These are phyloP conservation scores for Biscogniauxia marginata DNA, from an alignment of 2,329 filamentous ascomycete species.

Conservation along the genomic window DNA sequence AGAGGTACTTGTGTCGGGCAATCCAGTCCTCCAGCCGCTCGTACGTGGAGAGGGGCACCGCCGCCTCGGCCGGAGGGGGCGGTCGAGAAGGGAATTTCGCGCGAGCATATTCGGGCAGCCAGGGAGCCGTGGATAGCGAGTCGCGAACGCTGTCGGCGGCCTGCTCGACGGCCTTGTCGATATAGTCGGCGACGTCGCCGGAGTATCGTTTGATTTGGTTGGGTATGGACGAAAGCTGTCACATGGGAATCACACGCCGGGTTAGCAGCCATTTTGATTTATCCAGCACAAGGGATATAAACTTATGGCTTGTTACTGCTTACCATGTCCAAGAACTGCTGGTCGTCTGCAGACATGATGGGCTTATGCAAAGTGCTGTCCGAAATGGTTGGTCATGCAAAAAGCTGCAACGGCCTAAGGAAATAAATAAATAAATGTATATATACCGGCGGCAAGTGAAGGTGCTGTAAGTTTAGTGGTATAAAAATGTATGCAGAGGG, in stretches of 20 bases:
- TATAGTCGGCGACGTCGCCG: constrained; percentile 70
- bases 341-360: constrained; percentile 76
- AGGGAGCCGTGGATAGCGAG: constrained; percentile 62
- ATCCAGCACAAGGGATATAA: neutral
- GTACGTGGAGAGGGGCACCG: constrained; percentile 35
- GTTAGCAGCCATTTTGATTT: neutral
- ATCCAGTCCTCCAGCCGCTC: constrained; percentile 71
- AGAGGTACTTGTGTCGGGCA: constrained; percentile 67
- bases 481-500: neutral
- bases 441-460: neutral
- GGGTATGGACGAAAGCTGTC: constrained; percentile 51
- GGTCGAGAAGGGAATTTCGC: constrained; percentile 54
- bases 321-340: constrained; percentile 76
- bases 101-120: constrained; percentile 70
- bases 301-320: constrained; percentile 34
- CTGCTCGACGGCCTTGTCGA: constrained; percentile 78
- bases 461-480: neutral
- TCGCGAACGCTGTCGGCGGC: constrained; percentile 71
- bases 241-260: constrained; percentile 3
- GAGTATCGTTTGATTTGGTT: constrained; percentile 70
- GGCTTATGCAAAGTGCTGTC: neutral
- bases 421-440: neutral
- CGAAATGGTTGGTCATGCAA: neutral
- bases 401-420: too few relatives aligned
- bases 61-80: constrained; percentile 31